Base-by-base conservation (phyloP, 768 basidiomycete genomes). In the Lactifluus piperatus region DNA sequence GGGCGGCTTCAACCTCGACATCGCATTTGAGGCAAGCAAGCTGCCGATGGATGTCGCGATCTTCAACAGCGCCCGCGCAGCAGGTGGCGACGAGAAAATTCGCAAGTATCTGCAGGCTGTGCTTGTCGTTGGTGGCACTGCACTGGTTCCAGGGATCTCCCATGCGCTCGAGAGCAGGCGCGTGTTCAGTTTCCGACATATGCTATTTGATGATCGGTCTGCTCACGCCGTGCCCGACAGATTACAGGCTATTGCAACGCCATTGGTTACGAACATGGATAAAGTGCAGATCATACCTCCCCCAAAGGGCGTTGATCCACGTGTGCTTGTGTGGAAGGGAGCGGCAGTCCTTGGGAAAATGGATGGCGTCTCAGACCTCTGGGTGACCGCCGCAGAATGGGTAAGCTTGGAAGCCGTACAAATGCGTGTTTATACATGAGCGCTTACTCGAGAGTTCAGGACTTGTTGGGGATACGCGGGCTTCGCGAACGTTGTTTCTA, bases 281-380 rank as follows among this genome's bases (percentile, higher is more conserved):
- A 89, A 88, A 66, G 88, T 95, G 7, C 84, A 87, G 64, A 90
- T 97, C 58, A 88, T 98, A 47, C 91, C 93, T n/a, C 88, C 93
- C 2, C 94, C 94, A 1, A 88, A 94, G 69, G 91, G 93, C 60
- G 72, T 97, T 45, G 94, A 98, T 71, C 92, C 91, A 5, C 81
- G 84, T 26, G 84, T 92, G 37, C 79, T 98, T 32, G 85, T 84
- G 16, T 99, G 97, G 97, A 97, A 97, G 71, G 97, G 97, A 10
- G 92, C 87, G 6, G 82, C 87, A 8, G 91, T 94, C 13, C 81
- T 97, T 43, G 90, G 86, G 27, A 91, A 91, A 72, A 88, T 98
- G 82, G 97, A 99, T 52, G 83, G 85, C 3, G 83, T 88, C 46
- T 79, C 82, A 30, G 97, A 99, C 64, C 73, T 97, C 56, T 98